Percentiles rank a stretch among this genome's conserved stretches.
phyloP scores from a whole-genome alignment of 495 filamentous ascomycete genomes.

The Penicillium samsonianum region DNA sequence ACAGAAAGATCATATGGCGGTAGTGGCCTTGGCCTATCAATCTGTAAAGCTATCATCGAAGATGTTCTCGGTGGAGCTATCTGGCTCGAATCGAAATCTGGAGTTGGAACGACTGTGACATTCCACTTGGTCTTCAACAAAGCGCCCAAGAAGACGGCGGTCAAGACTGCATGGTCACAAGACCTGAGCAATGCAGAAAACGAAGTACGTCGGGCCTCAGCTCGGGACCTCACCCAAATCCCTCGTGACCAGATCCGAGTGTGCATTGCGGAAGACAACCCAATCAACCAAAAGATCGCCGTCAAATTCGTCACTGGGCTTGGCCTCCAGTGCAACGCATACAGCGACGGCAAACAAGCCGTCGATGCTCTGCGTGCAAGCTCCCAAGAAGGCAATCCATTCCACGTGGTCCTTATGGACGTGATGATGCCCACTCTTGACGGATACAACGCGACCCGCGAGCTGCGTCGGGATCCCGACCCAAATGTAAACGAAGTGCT shows the following conservation, averaged over 20 bases:
- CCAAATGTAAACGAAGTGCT: conserved; percentile 73
- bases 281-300: conserved; percentile 89
- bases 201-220: conserved; percentile 30
- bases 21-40: conserved; percentile 85
- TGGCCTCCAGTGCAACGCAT: conserved; percentile 79
- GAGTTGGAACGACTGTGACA: conserved; percentile 78
- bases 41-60: conserved; percentile 93
- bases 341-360: conserved; percentile 80
- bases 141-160: conserved; percentile 59
- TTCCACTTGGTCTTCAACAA: conserved; percentile 84
- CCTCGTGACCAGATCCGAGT: conserved; percentile 77
- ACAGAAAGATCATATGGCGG: conserved; percentile 88
- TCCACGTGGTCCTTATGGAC: conserved; percentile 85
- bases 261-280: conserved; percentile 90
- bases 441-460: conserved; percentile 87
- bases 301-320: conserved; percentile 84
- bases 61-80: conserved; percentile 86
- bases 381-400: conserved; percentile 65
- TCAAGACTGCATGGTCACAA: conserved; percentile 60
- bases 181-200: conserved; percentile 34
- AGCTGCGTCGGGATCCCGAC: conserved; percentile 72
- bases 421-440: conserved; percentile 94
- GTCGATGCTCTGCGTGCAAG: conserved; percentile 79
- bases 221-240: conserved; percentile 64
- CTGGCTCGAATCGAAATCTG: conserved; percentile 73